Percentiles rank a stretch among this genome's conserved stretches.
These are phyloP conservation scores for Geotrichum reessii DNA, from an alignment of 1,139 yeast species.

Conservation along the genomic window DNA sequence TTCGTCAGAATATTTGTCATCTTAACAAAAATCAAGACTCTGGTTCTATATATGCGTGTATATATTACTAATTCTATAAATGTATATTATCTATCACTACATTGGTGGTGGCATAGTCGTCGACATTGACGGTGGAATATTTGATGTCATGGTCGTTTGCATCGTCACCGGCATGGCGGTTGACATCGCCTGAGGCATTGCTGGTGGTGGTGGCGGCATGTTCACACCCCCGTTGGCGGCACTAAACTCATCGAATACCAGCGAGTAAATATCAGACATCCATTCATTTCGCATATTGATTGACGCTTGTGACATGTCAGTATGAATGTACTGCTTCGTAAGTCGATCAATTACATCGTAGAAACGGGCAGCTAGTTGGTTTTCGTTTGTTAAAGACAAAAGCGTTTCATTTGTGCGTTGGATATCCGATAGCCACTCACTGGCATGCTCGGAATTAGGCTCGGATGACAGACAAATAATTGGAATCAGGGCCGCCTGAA, in stretches of 20 bases:
- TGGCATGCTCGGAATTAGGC: conserved; percentile 41
- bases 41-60: too few species aligned
- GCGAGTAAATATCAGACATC: conserved; percentile 32
- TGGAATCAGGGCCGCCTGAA: conserved; percentile 56
- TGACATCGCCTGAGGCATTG: background rate
- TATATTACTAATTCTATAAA: background rate
- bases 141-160: background rate
- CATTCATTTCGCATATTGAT: conserved; percentile 20
- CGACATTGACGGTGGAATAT: background rate
- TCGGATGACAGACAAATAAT: conserved; percentile 51
- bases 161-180: background rate
- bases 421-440: conserved; percentile 46
- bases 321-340: conserved; percentile 30
- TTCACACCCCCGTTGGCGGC: background rate
- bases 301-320: conserved; percentile 7
- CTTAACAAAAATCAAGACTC: too few species aligned
- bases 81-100: background rate
- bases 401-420: conserved; percentile 43
- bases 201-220: background rate
- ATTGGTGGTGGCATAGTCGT: background rate
- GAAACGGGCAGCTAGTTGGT: conserved; percentile 48
- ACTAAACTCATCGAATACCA: conserved; percentile 25
- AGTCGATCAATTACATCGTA: conserved; percentile 46
- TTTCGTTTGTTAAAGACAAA: conserved; percentile 40
- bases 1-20: too few species aligned